Evolutionary conservation across 345 rosid species (phyloP), one percentile per base, ranked within the genome.

Genomic region (Nephelium lappaceum): DNA sequence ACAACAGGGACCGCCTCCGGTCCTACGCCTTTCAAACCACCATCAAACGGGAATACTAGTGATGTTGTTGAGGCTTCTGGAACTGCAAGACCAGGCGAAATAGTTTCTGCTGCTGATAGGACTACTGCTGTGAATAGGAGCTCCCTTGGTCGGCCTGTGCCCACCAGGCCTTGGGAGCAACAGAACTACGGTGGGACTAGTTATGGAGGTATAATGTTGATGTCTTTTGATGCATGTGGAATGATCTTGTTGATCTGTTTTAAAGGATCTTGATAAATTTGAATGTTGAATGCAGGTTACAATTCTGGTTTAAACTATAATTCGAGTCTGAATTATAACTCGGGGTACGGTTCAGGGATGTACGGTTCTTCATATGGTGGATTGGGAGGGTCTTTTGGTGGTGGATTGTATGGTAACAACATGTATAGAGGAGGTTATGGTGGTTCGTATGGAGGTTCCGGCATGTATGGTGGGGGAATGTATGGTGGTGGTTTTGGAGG

Each of bases 31-130:
- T 96, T 96, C 70, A 96, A 90, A 80, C 98, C 99, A 11, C 91
- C 99, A 31, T 91, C 98, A 5, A 67, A 88, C 60, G 95, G 98
- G 31, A 94, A 86, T 90, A 96, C 98, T 8, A 94, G 94, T 75
- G 93, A 86, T 83, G 94, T 93, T 7, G 98, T 96, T 31, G 98
- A 96, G 84, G 94, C 96, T 78, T 93, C 99, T 4, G 98, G 99
- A 74, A 94, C 99, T 41, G 98, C 95, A 5, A 89, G 72, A 72
- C 98, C 98, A 0, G 98, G 99, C 58, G 98, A 94, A 77, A 84
- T 93, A 45, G 92, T 93, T 82, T 72, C 97, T 0, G 51, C 90
- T 55, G 71, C 66, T 15, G 85, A 84, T 78, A 82, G 83, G 68
- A 86, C 82, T 82, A 71, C 89, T 1, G 79, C 86, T 75, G 84